Conservation (phyloP, 257 asterid genomes). For the Nicotiana undulata region DNA sequence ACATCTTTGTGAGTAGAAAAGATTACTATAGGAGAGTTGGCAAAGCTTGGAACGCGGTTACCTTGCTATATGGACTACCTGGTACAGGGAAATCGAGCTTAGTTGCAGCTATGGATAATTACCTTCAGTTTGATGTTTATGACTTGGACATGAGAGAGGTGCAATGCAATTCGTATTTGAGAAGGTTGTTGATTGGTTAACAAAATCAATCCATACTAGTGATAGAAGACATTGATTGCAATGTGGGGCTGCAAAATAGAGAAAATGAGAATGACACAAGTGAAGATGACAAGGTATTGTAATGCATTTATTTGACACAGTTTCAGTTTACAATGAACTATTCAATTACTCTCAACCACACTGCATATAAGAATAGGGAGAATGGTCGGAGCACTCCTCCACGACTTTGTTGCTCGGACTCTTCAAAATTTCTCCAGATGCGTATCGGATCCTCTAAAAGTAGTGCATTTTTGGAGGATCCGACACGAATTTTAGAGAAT, state of each 20-base stretch:
- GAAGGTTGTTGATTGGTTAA: conserved; percentile 66
- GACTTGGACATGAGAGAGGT: conserved; percentile 71
- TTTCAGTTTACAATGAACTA: background rate
- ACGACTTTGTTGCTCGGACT: too few species aligned
- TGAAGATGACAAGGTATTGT: conserved; percentile 59
- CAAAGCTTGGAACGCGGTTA: conserved; percentile 79
- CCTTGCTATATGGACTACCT: conserved; percentile 71
- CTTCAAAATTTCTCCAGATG: too few species aligned
- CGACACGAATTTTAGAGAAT: too few species aligned
- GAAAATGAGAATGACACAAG: conserved; percentile 22
- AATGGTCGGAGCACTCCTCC: too few species aligned
- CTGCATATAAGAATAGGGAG: background rate
- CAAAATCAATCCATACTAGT: conserved; percentile 61
- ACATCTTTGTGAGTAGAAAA: conserved; percentile 47
- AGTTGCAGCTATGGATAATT: conserved; percentile 83
- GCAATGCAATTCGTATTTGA: conserved; percentile 74
- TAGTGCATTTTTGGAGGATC: too few species aligned
- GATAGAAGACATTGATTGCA: conserved; percentile 79
- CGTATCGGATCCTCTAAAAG: too few species aligned
- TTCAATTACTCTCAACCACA: background rate
- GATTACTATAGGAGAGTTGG: conserved; percentile 70
- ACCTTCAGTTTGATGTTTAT: conserved; percentile 68
- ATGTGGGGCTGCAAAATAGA: conserved; percentile 47
- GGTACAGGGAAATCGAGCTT: conserved; percentile 78
- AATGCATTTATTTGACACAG: background rate